Evolutionary conservation across 495 filamentous ascomycete species (phyloP), one percentile per base, ranked within the genome.

Genomic region (Penicillium subrubescens): DNA sequence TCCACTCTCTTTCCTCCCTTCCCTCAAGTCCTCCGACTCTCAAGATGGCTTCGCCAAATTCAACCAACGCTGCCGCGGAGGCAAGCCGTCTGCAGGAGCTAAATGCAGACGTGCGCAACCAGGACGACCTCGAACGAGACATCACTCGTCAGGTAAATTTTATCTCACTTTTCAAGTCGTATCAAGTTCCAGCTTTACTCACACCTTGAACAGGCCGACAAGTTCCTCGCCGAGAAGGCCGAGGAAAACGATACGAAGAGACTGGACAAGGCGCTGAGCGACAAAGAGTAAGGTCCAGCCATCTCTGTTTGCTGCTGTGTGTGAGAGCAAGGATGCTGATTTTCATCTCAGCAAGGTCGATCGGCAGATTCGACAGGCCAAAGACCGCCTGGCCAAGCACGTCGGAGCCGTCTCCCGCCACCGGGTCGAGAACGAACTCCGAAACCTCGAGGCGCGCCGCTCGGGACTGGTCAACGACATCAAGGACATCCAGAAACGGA

Each of bases 211-310:
- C 81, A 96, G 80, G 94, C 94, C 1, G 93, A 92, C 66, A 84
- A 86, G 62, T 79, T 91, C 12, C 82, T 97, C 51, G 86, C 86
- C 31, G 91, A 93, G 66, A 89, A 91, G 69, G 93, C 94, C 27
- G 89, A 97, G 71, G 92, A 95, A 76, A 86, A 89, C 56, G 95
- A 99, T 66, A 84, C 87, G 62, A 95, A 92, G 72, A 87, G 94
- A 61, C 85, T 97, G 57, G 90, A 94, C 56, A 95, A 92, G 73
- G 87, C 90, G 1, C 76, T 84, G 54, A 75, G 67, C 2, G 87
- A 87, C 39, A 90, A 88, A 70, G 81, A 86, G 81, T 85, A 78
- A 61, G 76, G 52, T 29, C 8, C 27, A 31, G 7, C 21, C 31
- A 31, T 17, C 8, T 50, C 19, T 25, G 31, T 56, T 56, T 19